A percentile compares a stretch with the other conserved stretches of the same genome.
Evolutionary conservation across 768 basidiomycete genomes (phyloP).

Genomic region (Mycena haematopus): DNA sequence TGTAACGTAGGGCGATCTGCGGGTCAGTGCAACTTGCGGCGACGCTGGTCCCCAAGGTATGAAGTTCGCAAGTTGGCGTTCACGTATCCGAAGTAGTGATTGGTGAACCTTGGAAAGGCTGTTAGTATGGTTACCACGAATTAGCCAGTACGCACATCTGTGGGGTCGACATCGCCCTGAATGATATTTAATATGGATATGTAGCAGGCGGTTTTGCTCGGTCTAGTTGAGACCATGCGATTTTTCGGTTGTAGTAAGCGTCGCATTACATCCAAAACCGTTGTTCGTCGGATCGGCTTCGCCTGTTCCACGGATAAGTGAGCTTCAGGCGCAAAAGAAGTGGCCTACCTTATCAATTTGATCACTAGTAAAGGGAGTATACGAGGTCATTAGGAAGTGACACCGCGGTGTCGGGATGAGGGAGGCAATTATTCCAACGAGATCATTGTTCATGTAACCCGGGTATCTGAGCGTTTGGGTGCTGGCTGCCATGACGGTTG

Average conservation of each 20-base stretch:
- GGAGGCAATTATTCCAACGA: conserved; percentile 95
- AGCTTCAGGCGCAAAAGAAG: neutral
- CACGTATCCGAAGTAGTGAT: conserved; percentile 94
- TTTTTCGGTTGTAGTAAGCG: conserved; percentile 97
- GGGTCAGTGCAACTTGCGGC: conserved; percentile 95
- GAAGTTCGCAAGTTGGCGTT: conserved; percentile 95
- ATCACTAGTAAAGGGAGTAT: conserved; percentile 97
- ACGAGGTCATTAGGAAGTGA: conserved; percentile 98
- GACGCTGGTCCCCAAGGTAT: conserved; percentile 99
- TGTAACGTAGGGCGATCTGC: conserved; percentile 86
- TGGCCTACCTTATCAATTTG: conserved; percentile 87
- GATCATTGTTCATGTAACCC: conserved; percentile 99
- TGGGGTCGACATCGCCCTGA: conserved; percentile 97
- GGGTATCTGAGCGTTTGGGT: conserved; percentile 97
- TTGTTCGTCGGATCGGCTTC: conserved; percentile 94
- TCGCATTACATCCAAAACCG: conserved; percentile 98
- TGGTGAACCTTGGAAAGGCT: conserved; percentile 79
- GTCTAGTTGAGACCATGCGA: conserved; percentile 95
- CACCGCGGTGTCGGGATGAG: conserved; percentile 97
- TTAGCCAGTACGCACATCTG: conserved; percentile 69
- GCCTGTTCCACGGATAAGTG: conserved; percentile 57
- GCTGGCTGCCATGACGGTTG: conserved; percentile 97
- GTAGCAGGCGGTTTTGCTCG: conserved; percentile 92
- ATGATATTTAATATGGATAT: conserved; percentile 99
- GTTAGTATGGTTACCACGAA: conserved; percentile 1